phyloP scores from a whole-genome alignment of 768 basidiomycete genomes.

The Dioszegia hungarica region DNA sequence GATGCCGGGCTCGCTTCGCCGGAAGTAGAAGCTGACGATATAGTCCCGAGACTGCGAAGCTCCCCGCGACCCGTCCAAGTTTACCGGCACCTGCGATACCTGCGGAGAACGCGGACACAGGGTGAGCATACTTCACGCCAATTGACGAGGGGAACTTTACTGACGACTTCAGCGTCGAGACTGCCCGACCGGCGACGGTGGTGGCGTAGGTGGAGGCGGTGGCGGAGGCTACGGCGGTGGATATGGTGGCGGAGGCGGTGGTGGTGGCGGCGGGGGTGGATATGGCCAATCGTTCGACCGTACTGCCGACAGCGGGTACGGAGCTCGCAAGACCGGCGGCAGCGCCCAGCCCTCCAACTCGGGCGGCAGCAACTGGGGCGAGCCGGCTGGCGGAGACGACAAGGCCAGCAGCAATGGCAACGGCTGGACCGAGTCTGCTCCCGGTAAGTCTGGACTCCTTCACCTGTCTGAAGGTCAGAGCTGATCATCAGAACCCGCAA shows the following conservation, averaged over 20 bases:
- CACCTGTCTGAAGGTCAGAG: background rate
- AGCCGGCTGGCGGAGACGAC: no score
- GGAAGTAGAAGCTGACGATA: background rate
- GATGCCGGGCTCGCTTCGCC: background rate
- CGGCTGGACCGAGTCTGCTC: background rate
- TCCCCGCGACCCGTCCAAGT: background rate
- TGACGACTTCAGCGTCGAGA: background rate
- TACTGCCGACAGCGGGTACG: background rate
- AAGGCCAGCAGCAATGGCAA: no score
- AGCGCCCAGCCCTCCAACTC: background rate
- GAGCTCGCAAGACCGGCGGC: background rate
- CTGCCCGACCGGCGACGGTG: background rate
- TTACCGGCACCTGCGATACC: conserved; percentile 3
- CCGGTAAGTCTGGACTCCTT: background rate
- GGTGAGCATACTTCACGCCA: background rate
- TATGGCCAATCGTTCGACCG: no score
- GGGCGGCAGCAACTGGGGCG: background rate
- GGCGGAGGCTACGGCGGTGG: conserved; percentile 3
- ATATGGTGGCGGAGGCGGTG: background rate
- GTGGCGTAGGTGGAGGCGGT: background rate
- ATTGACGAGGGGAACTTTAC: background rate
- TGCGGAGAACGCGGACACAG: conserved; percentile 10
- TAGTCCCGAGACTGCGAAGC: conserved; percentile 3
- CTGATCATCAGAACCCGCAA: background rate
- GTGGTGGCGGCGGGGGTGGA: background rate